Evolutionary conservation across 169 alveolate species (phyloP).

Genomic region (Ichthyophthirius multifiliis): DNA sequence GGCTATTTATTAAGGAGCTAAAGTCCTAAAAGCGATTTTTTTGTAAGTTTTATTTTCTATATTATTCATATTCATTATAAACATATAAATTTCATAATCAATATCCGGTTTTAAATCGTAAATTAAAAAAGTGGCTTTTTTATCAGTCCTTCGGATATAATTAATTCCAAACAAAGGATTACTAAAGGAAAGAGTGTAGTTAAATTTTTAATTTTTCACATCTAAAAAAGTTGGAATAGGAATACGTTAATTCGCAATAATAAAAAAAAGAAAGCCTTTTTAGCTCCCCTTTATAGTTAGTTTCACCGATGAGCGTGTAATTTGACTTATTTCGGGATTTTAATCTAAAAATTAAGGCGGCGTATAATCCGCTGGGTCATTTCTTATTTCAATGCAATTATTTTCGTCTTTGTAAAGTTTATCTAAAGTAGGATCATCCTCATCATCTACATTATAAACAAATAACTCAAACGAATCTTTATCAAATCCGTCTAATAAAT

Average conservation of each 20-base stretch:
- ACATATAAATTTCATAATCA: slow-evolving; percentile 34
- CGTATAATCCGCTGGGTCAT: background rate
- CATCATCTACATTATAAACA: background rate
- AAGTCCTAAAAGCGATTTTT: background rate
- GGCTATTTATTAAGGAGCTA: background rate
- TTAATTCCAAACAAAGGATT: slow-evolving; percentile 30
- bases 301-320: slow-evolving; percentile 26
- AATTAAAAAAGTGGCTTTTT: slow-evolving; percentile 16
- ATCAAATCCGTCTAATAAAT: background rate
- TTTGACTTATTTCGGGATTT: background rate
- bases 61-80: slow-evolving; percentile 25
- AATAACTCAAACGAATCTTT: slow-evolving; percentile 15
- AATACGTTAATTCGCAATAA: slow-evolving; percentile 26
- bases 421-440: background rate
- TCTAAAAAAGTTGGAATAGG: slow-evolving; percentile 24
- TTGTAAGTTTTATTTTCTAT: background rate
- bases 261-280: slow-evolving; percentile 27
- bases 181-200: slow-evolving; percentile 7
- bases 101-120: background rate
- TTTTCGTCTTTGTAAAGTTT: slow-evolving; percentile 7
- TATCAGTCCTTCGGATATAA: slow-evolving; percentile 14
- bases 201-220: background rate
- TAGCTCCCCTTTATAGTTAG: slow-evolving; percentile 4
- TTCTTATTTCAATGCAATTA: background rate
- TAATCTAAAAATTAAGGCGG: background rate